These are phyloP conservation scores for Elsinoe batatas DNA, from an alignment of 2,329 filamentous ascomycete species.

Conservation along the genomic window DNA sequence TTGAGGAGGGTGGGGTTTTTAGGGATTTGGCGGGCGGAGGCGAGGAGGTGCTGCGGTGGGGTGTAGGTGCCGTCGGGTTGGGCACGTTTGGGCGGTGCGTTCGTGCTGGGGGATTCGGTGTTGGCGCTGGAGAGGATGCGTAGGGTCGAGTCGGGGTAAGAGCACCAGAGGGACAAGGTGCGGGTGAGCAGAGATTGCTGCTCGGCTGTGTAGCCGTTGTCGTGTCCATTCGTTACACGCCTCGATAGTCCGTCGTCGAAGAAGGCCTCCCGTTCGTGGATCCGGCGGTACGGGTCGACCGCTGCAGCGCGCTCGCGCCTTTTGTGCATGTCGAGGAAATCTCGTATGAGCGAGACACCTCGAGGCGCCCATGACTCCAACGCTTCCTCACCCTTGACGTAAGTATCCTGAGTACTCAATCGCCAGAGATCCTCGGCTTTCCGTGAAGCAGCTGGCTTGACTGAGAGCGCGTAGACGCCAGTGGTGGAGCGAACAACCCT, in stretches of 20 bases:
- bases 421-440: conserved; percentile 89
- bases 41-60: conserved; percentile 53
- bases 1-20: conserved; percentile 69
- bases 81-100: conserved; percentile 22
- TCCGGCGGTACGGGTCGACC: conserved; percentile 62
- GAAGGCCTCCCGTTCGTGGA: conserved; percentile 37
- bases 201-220: conserved; percentile 21
- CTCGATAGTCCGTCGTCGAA: conserved; percentile 15
- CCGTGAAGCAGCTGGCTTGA: conserved; percentile 84
- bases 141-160: conserved; percentile 33
- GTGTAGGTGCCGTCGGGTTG: conserved; percentile 32
- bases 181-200: conserved; percentile 39
- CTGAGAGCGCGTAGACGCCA: conserved; percentile 73
- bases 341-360: conserved; percentile 80
- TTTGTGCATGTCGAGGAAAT: conserved; percentile 68
- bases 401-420: conserved; percentile 89
- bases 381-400: conserved; percentile 90
- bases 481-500: conserved; percentile 80
- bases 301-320: conserved; percentile 66
- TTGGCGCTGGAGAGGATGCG: conserved; percentile 40
- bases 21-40: conserved; percentile 64
- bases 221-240: conserved; percentile 16
- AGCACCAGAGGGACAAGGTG: conserved; percentile 55
- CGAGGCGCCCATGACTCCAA: conserved; percentile 78
- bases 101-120: conserved; percentile 48